Percentiles rank a stretch among this genome's conserved stretches.
phyloP scores from a whole-genome alignment of 192 early-diverging fungal genomes.

The Coemansia sp. region DNA sequence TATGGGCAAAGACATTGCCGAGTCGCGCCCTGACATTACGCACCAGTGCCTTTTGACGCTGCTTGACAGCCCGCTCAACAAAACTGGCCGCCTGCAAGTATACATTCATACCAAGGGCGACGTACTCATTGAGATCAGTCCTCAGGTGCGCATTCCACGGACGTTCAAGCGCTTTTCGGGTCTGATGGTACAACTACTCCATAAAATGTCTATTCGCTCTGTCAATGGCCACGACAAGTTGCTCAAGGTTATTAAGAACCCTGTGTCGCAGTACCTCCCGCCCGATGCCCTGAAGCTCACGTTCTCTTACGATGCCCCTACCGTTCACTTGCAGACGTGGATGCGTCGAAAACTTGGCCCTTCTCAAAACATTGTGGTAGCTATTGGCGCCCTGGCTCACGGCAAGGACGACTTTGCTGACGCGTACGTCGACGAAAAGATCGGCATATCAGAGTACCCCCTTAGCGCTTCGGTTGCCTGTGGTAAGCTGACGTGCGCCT shows the following conservation, averaged over 20 bases:
- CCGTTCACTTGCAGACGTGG: slow-evolving; percentile 81
- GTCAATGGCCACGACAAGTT: slow-evolving; percentile 91
- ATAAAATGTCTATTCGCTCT: slow-evolving; percentile 93
- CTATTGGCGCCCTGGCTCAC: slow-evolving; percentile 96
- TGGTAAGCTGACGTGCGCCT: slow-evolving; percentile 85
- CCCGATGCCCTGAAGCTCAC: slow-evolving; percentile 65
- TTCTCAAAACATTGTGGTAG: slow-evolving; percentile 84
- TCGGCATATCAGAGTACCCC: slow-evolving; percentile 95
- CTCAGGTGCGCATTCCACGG: slow-evolving; percentile 97
- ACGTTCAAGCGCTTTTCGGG: slow-evolving; percentile 99
- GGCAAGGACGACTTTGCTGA: slow-evolving; percentile 96
- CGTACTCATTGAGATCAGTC: slow-evolving; percentile 97
- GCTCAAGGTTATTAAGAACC: slow-evolving; percentile 97
- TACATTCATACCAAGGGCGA: slow-evolving; percentile 95
- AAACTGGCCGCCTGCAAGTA: slow-evolving; percentile 96
- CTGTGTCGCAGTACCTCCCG: slow-evolving; percentile 94
- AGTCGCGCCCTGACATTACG: slow-evolving; percentile 92
- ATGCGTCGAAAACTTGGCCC: slow-evolving; percentile 72
- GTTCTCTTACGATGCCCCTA: slow-evolving; percentile 85
- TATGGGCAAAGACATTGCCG: slow-evolving; percentile 72
- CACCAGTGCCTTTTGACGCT: slow-evolving; percentile 97
- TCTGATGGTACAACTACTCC: slow-evolving; percentile 97
- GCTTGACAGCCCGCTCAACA: slow-evolving; percentile 97
- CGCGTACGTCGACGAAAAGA: slow-evolving; percentile 94
- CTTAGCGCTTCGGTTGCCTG: slow-evolving; percentile 97